Conservation (phyloP, 805 yeast genomes). For the Ascoidea asiatica region DNA sequence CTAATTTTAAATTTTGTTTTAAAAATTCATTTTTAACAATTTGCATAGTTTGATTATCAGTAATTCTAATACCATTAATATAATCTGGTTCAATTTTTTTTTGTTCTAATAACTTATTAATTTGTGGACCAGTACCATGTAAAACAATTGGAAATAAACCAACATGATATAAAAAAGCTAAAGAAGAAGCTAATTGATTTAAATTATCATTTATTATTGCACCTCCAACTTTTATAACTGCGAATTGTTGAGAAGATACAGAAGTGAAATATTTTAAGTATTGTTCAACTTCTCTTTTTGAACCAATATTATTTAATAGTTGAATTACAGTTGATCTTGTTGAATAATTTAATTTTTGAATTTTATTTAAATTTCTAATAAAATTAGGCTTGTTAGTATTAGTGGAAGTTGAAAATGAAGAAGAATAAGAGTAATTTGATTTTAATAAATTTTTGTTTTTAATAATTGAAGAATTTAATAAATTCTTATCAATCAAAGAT, state of each 20-base stretch:
- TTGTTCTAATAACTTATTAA: constrained; percentile 81
- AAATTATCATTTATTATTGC: constrained; percentile 94
- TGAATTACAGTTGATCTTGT: constrained; percentile 95
- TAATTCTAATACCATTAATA: constrained; percentile 91
- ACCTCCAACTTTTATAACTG: constrained; percentile 98
- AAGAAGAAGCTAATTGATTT: constrained; percentile 85
- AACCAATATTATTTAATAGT: constrained; percentile 87
- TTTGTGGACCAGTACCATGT: constrained; percentile 99
- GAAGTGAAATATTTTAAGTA: constrained; percentile 93
- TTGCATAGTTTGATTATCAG: constrained; percentile 88
- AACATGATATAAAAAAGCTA: constrained; percentile 92
- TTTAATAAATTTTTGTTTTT: too few relatives aligned
- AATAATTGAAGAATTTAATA: too few relatives aligned
- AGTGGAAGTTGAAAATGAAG: too few relatives aligned
- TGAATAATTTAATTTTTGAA: too few relatives aligned
- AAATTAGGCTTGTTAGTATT: too few relatives aligned
- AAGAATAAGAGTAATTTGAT: too few relatives aligned
- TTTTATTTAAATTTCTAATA: too few relatives aligned
- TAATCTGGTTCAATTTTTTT: constrained; percentile 95
- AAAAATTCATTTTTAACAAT: constrained; percentile 92
- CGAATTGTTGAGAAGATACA: constrained; percentile 92
- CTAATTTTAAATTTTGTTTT: constrained; percentile 89
- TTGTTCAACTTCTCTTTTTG: constrained; percentile 96
- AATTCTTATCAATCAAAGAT: too few relatives aligned
- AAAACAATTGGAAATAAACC: constrained; percentile 94